Evolutionary conservation across 2,329 filamentous ascomycete genomes (phyloP).

Genomic region (Stagonosporopsis chrysanthemi): DNA sequence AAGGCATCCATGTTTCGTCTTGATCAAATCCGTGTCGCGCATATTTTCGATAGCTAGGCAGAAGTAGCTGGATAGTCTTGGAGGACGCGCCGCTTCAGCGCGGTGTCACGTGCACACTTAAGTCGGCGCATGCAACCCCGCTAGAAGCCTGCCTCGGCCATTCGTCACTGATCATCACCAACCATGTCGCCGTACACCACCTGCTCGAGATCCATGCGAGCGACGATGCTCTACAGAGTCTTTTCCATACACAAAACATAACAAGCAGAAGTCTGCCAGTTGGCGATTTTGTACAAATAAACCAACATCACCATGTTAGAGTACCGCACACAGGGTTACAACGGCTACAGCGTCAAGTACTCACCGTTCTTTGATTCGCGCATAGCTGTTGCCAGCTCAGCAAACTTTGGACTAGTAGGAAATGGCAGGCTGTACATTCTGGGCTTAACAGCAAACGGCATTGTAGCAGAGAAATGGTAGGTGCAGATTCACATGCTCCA

Average conservation of each 20-base stretch:
- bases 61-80: neutral
- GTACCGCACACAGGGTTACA: slow-evolving; percentile 91
- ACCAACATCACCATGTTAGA: slow-evolving; percentile 75
- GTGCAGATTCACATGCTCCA: neutral
- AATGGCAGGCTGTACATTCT: slow-evolving; percentile 91
- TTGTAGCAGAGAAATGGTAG: slow-evolving; percentile 83
- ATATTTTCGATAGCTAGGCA: neutral
- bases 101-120: slow-evolving; percentile 21
- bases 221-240: slow-evolving; percentile 26
- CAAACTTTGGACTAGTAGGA: slow-evolving; percentile 96
- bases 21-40: neutral
- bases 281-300: neutral
- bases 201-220: slow-evolving; percentile 21
- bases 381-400: slow-evolving; percentile 86
- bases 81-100: slow-evolving; percentile 24
- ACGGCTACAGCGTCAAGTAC: slow-evolving; percentile 97
- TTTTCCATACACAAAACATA: slow-evolving; percentile 25
- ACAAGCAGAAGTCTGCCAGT: neutral
- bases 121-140: slow-evolving; percentile 21
- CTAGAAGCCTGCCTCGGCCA: slow-evolving; percentile 33
- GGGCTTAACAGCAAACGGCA: slow-evolving; percentile 80
- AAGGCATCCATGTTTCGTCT: slow-evolving; percentile 47
- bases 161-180: slow-evolving; percentile 27
- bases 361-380: slow-evolving; percentile 97
- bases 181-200: slow-evolving; percentile 27